Percentiles rank a stretch among this genome's conserved stretches.
Conservation (phyloP, 495 filamentous ascomycete genomes). For the Penicillium samsonianum region DNA sequence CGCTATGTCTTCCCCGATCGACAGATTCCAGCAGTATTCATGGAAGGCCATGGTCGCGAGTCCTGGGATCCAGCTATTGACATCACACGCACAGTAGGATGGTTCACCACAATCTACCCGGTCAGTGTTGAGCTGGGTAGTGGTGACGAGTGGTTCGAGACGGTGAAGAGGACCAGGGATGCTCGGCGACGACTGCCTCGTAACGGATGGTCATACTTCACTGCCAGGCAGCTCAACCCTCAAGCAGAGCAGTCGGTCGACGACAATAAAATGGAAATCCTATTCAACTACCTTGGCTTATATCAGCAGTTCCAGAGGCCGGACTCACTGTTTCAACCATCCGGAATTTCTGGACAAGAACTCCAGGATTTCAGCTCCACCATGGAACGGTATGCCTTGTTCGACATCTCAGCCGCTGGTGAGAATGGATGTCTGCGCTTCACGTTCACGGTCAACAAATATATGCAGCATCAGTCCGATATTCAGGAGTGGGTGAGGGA, state of each 20-base stretch:
- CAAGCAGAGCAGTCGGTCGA: slow-evolving; percentile 16
- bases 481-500: slow-evolving; percentile 55
- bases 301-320: slow-evolving; percentile 41
- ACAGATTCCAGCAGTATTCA: slow-evolving; percentile 35
- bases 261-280: slow-evolving; percentile 32
- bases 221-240: slow-evolving; percentile 21
- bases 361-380: not conserved
- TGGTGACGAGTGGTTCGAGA: not conserved
- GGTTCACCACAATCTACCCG: slow-evolving; percentile 51
- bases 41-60: slow-evolving; percentile 40
- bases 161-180: slow-evolving; percentile 24
- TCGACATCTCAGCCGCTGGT: slow-evolving; percentile 53
- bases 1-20: slow-evolving; percentile 48
- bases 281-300: slow-evolving; percentile 50
- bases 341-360: slow-evolving; percentile 1
- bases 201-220: slow-evolving; percentile 40
- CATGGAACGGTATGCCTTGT: slow-evolving; percentile 49
- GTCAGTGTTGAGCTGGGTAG: slow-evolving; percentile 14
- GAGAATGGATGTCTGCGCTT: slow-evolving; percentile 52
- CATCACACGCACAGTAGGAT: slow-evolving; percentile 42
- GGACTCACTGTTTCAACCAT: slow-evolving; percentile 28
- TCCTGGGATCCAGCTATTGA: slow-evolving; percentile 30
- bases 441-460: slow-evolving; percentile 52
- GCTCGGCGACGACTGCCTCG: slow-evolving; percentile 19
- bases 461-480: slow-evolving; percentile 49